Evolutionary conservation across 2,329 filamentous ascomycete genomes (phyloP), one percentile per base, ranked within the genome.

Genomic region (Huntiella moniliformis): DNA sequence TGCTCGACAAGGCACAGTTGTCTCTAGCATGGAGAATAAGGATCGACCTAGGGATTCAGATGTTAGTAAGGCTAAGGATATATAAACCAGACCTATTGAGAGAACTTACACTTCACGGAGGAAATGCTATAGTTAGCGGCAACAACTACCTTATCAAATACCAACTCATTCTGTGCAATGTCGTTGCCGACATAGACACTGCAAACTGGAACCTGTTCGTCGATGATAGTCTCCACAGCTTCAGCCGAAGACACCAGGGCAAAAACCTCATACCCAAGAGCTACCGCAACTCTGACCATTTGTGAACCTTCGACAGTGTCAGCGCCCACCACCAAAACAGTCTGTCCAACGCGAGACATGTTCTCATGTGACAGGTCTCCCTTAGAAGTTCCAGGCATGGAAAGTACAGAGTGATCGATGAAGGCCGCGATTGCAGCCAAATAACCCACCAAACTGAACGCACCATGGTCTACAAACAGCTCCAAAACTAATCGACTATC

Each of bases 201-300:
- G 13, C n/a, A 11, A 4, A 16, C 16, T 2, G 54, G 51, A 4
- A 73, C 46, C 0, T 60, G 59, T 38, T 59, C 57, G 0, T 54
- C 15, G 3, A 56, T 44, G 1, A 74, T 53, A 2, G 61, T 45
- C 0, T 54, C 39, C 7, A 58, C 59, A 47, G 74, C 67, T 1
- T 55, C 51, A 0, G 54, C 38, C 1, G 52, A 41, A 4, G 52
- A 49, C 1, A 67, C 61, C 0, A 64, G 70, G 2, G 58, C 60
- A 46, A 66, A 67, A 2, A 73, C 52, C 2, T 61, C 57, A 6
- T 60, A 62, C 1, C 60, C 65, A 5, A 57, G 51, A 1, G 55
- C 47, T 38, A 52, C 56, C 17, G 64, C 63, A 2, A 71, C 50
- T 8, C 60, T 57, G 2, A 71, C 52, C 2, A 65, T 67, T 7